Base-by-base conservation (phyloP, 352 stramenopile genomes). In the Globisporangium barbulae region DNA sequence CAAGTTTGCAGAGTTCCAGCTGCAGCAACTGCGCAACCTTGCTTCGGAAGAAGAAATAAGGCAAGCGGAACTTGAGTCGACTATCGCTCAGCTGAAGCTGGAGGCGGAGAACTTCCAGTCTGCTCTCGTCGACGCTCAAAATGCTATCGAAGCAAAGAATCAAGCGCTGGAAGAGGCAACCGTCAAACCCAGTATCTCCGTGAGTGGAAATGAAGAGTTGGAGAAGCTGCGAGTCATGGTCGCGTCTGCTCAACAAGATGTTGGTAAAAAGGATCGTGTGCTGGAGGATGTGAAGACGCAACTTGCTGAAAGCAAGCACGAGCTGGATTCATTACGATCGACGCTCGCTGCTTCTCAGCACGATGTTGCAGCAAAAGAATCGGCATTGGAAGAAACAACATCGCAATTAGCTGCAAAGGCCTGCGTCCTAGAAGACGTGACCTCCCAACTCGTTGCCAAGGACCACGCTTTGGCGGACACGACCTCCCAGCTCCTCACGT, bases 1-100 rank as follows among this genome's bases (percentile, higher is more conserved):
- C 2, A 94, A 94, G 48, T 94, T 90, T 64, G 85, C 83, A 17
- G 83, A 94, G 60, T 94, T 91, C 44, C 81, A 92, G 53, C 67
- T 94, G 5, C 78, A 90, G 39, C 82, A 93, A 53, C 71, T 91
- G 31, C 81, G 81, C n/a, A 73, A 81, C 1, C 52, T 83, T 8
- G 71, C 79, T 12, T 65, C 74, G 0, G 80, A 88, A 37, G 81
- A 93, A 44, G 74, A 84, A 53, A 50, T 25, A 0, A 83, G 72
- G 15, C 68, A 84, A 50, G n/a, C 66, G 7, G 63, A 79, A 2
- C 19, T 60, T 10, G 70, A 79, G 35, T 47, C 41, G 7, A 59
- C 61, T 41, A 53, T 81, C 9, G 56, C 62, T 21, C 45, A 59
- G 4, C 39, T 79, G 30, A 48, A 68, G 19, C n/a, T 30, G 5